Evolutionary conservation across 306 rosid species (phyloP), one percentile per base, ranked within the genome.

Genomic region (Neltuma alba): DNA sequence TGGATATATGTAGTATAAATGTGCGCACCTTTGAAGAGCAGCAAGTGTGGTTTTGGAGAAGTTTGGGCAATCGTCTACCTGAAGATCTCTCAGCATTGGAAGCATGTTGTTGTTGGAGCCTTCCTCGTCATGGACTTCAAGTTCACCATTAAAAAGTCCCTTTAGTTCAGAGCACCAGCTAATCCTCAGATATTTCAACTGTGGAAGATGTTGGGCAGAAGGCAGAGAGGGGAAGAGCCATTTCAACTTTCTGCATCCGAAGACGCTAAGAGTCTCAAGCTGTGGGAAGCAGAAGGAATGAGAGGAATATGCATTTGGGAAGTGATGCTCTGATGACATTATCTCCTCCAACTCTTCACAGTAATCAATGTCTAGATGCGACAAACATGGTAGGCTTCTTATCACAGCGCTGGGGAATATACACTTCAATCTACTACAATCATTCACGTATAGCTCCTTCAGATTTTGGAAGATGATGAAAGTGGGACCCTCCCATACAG

Each of bases 181-280:
- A n/a, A 52, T n/a, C 3, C 0, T 0, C 14, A 52, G 13, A 0
- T 0, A 2, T 2, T 0, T 0, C 28, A 52, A n/a, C 1, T 2
- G 4, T 7, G 60, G 27, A n/a, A 52, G 28, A n/a, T 0, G 5
- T 7, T 2, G 4, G 21, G 25, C 8, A 55, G 62, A 55, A 6
- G 62, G 62, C 30, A 9, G 31, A 55, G 62, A 55, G 62, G 13
- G 27, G 62, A 55, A 21, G 13, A 52, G 60, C 25, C 30, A 55
- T 9, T 55, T 55, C 62, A 55, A 55, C 30, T 9, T 55, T 0
- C 62, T 55, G 14, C 62, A 55, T 21, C 30, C 9, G 0, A 0
- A 0, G 1, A 23, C 30, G 0, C 0, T 0, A 55, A 55, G 62
- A 3, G 0, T 0, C 0, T 16, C 0, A 15, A 47, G 52, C 16